phyloP scores from a whole-genome alignment of 805 yeast species.

The Candida boleticola region DNA sequence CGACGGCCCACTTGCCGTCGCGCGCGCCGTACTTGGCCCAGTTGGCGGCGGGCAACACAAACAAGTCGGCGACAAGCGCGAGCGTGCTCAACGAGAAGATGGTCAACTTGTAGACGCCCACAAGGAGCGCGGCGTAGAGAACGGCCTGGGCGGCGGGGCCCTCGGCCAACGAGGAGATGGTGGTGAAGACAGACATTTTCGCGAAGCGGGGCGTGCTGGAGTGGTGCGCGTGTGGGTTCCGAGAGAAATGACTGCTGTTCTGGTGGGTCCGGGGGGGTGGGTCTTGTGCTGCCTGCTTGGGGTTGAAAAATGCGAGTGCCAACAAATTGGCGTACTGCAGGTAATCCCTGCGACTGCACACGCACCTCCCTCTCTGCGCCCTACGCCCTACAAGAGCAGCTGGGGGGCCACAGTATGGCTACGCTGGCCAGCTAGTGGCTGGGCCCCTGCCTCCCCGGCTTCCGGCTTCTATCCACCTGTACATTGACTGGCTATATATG shows the following conservation, averaged over 20 bases:
- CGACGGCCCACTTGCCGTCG: slow-evolving; percentile 77
- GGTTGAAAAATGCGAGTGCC: too few species aligned
- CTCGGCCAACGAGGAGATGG: not conserved
- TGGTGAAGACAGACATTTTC: not conserved
- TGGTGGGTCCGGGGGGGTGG: too few species aligned
- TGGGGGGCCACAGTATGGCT: not conserved
- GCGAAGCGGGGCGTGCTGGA: too few species aligned
- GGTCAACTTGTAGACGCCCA: slow-evolving; percentile 64
- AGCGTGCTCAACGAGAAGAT: slow-evolving; percentile 46
- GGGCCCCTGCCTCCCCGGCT: too few species aligned
- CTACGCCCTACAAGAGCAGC: not conserved
- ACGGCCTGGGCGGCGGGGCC: slow-evolving; percentile 10
- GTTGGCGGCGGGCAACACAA: slow-evolving; percentile 58
- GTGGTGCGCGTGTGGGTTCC: too few species aligned
- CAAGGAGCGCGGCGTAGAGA: slow-evolving; percentile 39
- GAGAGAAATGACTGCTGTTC: too few species aligned
- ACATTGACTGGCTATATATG: too few species aligned
- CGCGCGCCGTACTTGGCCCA: slow-evolving; percentile 74
- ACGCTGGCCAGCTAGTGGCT: too few species aligned
- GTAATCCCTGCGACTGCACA: not conserved
- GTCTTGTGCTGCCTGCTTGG: too few species aligned
- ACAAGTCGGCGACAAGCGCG: slow-evolving; percentile 59
- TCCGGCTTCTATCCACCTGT: too few species aligned
- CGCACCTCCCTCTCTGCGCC: not conserved
- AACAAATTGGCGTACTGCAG: too few species aligned